phyloP scores from a whole-genome alignment of 257 asterid genomes.

The Solanum rostratum region DNA sequence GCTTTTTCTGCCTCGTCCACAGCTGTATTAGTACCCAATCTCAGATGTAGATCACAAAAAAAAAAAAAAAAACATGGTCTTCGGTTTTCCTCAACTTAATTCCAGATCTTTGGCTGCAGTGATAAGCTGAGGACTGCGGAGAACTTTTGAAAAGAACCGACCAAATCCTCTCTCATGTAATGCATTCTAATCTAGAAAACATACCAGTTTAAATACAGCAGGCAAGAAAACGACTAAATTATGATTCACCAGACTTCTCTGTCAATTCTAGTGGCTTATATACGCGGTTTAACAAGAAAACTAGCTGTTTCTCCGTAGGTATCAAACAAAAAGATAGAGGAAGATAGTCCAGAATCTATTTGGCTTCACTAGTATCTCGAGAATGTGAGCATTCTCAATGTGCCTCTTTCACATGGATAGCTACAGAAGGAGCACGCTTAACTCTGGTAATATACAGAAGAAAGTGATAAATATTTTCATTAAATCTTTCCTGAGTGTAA shows the following conservation, averaged over 20 bases:
- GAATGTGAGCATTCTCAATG: background rate
- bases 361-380: background rate
- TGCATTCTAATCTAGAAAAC: background rate
- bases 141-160: background rate
- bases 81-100: background rate
- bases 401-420: background rate
- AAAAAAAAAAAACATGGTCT: background rate
- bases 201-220: background rate
- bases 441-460: background rate
- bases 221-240: background rate
- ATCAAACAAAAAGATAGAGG: background rate
- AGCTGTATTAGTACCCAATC: constrained; percentile 34
- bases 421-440: background rate
- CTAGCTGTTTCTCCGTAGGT: background rate
- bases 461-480: background rate
- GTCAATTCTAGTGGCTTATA: background rate
- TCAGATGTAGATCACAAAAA: background rate
- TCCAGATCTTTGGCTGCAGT: background rate
- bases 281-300: background rate
- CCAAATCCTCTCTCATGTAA: background rate
- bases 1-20: constrained; percentile 53
- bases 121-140: background rate
- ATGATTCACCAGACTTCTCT: background rate
- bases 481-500: background rate
- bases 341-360: background rate